Evolutionary conservation across 2,329 filamentous ascomycete genomes (phyloP).

Genomic region (Claviceps spartinae): DNA sequence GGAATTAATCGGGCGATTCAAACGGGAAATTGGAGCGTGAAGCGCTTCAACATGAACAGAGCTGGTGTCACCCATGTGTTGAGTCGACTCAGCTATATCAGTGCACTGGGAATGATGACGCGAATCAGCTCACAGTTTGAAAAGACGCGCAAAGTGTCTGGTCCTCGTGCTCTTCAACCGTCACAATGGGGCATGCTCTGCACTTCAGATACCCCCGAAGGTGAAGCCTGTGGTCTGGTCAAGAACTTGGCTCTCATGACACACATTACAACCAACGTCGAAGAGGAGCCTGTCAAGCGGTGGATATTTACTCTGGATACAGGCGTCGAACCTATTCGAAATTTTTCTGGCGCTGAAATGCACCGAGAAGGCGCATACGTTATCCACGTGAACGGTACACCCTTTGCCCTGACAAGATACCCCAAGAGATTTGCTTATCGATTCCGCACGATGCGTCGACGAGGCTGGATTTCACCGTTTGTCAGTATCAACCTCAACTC

Average conservation of each 20-base stretch:
- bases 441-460: constrained; percentile 77
- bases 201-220: constrained; percentile 93
- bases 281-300: constrained; percentile 78
- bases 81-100: constrained; percentile 90
- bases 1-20: constrained; percentile 95
- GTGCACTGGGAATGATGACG: constrained; percentile 98
- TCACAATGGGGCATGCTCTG: constrained; percentile 99
- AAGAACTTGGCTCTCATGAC: constrained; percentile 99
- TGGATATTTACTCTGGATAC: constrained; percentile 79
- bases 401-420: constrained; percentile 71
- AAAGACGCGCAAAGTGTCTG: constrained; percentile 93
- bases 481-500: constrained; percentile 94
- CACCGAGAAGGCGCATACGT: constrained; percentile 75
- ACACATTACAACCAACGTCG: constrained; percentile 93
- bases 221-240: constrained; percentile 92
- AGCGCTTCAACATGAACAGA: constrained; percentile 97
- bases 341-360: constrained; percentile 65
- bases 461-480: constrained; percentile 88
- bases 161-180: constrained; percentile 86
- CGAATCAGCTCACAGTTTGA: constrained; percentile 97
- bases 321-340: constrained; percentile 63
- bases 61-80: constrained; percentile 94
- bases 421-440: constrained; percentile 76
- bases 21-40: constrained; percentile 94
- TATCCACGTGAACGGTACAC: constrained; percentile 91